phyloP scores from a whole-genome alignment of 1,284 basidiomycete genomes.

The Ganoderma multipileum region DNA sequence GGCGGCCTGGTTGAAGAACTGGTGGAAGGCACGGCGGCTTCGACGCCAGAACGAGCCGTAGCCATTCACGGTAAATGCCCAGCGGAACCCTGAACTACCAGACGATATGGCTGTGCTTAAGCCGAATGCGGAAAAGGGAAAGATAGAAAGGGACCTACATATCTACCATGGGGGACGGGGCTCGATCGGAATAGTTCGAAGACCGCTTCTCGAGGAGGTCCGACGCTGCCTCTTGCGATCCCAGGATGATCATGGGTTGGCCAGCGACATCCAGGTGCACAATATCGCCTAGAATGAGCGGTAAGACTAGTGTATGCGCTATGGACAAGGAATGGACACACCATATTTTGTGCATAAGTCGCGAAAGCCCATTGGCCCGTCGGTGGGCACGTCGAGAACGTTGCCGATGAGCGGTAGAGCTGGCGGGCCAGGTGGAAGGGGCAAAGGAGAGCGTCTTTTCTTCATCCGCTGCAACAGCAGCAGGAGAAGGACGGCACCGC shows the following conservation, averaged over 20 bases:
- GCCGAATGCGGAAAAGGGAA: not conserved
- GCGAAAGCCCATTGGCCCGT: not conserved
- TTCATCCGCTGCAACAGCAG: not conserved
- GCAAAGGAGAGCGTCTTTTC: not conserved
- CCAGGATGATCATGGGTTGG: conserved; percentile 9
- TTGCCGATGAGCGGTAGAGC: conserved; percentile 18
- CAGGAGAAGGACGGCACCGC: not conserved
- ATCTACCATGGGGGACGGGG: conserved; percentile 3
- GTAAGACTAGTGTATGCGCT: not conserved
- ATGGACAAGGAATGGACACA: not conserved
- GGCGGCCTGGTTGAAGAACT: conserved; percentile 25
- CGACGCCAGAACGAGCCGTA: conserved; percentile 23
- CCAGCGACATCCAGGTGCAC: conserved; percentile 9
- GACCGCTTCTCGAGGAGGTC: conserved; percentile 15
- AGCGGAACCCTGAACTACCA: conserved; percentile 20
- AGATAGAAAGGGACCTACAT: not conserved
- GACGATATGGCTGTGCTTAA: not conserved
- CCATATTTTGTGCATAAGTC: conserved; percentile 2
- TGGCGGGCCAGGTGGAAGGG: conserved; percentile 14
- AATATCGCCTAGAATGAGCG: not conserved
- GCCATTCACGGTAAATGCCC: conserved; percentile 19
- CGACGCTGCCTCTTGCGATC: conserved; percentile 8
- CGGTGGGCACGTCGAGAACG: conserved; percentile 6
- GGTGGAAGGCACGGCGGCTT: conserved; percentile 22
- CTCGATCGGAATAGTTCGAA: conserved; percentile 8